Conservation (phyloP, 345 rosid genomes). For the Eucalyptus cloeziana region DNA sequence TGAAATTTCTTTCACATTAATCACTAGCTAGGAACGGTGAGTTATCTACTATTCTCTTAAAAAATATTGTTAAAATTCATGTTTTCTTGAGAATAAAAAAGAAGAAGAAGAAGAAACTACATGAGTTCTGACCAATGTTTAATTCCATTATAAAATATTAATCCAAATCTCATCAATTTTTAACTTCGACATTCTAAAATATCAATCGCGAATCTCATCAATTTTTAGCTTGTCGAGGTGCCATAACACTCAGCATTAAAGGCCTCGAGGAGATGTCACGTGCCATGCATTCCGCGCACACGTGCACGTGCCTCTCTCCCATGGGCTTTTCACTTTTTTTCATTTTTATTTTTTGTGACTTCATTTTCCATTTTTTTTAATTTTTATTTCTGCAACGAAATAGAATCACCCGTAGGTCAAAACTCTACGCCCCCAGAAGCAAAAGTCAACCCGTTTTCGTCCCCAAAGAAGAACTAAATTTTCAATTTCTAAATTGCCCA, state of each 20-base stretch:
- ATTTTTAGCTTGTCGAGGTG: background rate
- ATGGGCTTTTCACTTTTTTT: background rate
- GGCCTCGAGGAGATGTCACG: background rate
- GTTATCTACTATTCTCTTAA: background rate
- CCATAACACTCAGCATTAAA: background rate
- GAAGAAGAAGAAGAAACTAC: background rate
- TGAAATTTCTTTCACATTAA: background rate
- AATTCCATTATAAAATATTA: background rate
- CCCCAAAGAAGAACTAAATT: background rate
- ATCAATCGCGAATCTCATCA: background rate
- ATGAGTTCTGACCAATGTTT: background rate
- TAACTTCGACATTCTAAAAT: background rate
- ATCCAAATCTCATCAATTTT: background rate
- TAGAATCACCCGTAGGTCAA: background rate
- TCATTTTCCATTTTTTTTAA: background rate
- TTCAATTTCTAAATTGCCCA: background rate
- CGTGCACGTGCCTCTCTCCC: background rate
- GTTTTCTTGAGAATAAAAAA: background rate
- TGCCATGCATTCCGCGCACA: background rate
- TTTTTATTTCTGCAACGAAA: background rate
- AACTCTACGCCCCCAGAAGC: background rate
- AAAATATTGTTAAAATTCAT: background rate
- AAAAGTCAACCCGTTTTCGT: background rate
- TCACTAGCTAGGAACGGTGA: background rate
- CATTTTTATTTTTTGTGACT: background rate